Conservation (phyloP, 2,329 filamentous ascomycete species). For the Lithohypha guttulata region DNA sequence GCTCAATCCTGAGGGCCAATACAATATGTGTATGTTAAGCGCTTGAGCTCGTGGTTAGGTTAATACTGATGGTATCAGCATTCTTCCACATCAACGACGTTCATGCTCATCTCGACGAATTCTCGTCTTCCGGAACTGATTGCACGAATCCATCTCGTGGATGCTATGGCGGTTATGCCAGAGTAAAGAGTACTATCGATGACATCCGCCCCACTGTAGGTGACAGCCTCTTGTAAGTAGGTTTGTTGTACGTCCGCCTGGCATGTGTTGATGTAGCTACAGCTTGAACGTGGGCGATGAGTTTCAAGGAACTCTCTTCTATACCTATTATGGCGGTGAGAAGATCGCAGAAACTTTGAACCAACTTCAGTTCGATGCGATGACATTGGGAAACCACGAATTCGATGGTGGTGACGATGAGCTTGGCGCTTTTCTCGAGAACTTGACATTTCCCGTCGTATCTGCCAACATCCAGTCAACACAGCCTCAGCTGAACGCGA, state of each 20-base stretch:
- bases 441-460: slow-evolving; percentile 8
- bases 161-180: slow-evolving; percentile 9
- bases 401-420: slow-evolving; percentile 9
- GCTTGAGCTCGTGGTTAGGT: too few relatives aligned
- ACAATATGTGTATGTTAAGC: slow-evolving; percentile 4
- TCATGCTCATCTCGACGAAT: slow-evolving; percentile 9
- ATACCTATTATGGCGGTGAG: slow-evolving; percentile 1
- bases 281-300: slow-evolving; percentile 8
- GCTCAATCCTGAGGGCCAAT: neutral
- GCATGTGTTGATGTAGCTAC: too few relatives aligned
- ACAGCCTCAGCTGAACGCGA: slow-evolving; percentile 6
- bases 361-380: slow-evolving; percentile 7
- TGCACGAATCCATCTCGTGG: slow-evolving; percentile 1
- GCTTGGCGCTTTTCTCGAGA: slow-evolving; percentile 8
- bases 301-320: slow-evolving; percentile 5
- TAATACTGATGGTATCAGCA: neutral
- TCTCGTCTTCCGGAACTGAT: slow-evolving; percentile 9
- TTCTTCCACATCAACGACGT: slow-evolving; percentile 11
- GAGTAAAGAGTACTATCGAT: slow-evolving; percentile 6
- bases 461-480: slow-evolving; percentile 9
- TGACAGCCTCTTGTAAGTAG: slow-evolving; percentile 7
- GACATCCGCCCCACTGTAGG: neutral
- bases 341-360: slow-evolving; percentile 8
- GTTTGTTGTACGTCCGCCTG: too few relatives aligned
- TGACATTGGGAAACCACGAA: slow-evolving; percentile 10